These are phyloP conservation scores for Pleurotus citrinopileatus DNA, from an alignment of 768 basidiomycete genomes.

Conservation along the genomic window DNA sequence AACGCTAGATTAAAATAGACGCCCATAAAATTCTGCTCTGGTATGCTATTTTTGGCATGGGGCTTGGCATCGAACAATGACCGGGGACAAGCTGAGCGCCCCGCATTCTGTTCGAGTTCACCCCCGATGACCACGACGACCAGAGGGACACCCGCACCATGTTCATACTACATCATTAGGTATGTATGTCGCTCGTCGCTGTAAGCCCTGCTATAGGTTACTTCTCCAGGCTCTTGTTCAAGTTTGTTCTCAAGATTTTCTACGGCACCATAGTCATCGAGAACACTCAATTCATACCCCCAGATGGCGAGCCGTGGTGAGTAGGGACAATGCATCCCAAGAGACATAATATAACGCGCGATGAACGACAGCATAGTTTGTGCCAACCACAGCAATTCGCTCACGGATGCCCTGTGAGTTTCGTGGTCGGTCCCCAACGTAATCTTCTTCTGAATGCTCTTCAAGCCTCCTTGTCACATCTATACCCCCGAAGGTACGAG, in stretches of 20 bases:
- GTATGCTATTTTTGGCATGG: too few relatives aligned
- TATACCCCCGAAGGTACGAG: conserved; percentile 61
- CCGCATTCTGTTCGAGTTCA: not conserved
- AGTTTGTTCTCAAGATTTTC: conserved; percentile 86
- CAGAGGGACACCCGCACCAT: conserved; percentile 43
- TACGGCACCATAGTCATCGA: conserved; percentile 89
- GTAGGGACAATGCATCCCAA: conserved; percentile 10
- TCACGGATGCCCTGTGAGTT: conserved; percentile 82
- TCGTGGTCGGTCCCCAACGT: not conserved
- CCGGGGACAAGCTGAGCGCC: too few relatives aligned
- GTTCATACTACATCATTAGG: conserved; percentile 73
- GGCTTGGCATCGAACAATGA: too few relatives aligned
- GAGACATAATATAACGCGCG: conserved; percentile 1
- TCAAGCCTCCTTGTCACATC: conserved; percentile 71
- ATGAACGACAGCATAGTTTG: conserved; percentile 71
- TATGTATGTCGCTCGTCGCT: conserved; percentile 19
- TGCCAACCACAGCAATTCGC: conserved; percentile 83
- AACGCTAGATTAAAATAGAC: not conserved
- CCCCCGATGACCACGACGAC: conserved; percentile 22
- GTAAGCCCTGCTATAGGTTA: not conserved
- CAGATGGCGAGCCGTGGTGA: conserved; percentile 74
- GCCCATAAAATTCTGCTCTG: not conserved
- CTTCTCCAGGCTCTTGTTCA: conserved; percentile 56
- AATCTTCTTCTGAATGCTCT: not conserved
- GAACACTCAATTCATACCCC: conserved; percentile 67